phyloP scores from a whole-genome alignment of 2,329 filamentous ascomycete species.

The Colletotrichum lentis region DNA sequence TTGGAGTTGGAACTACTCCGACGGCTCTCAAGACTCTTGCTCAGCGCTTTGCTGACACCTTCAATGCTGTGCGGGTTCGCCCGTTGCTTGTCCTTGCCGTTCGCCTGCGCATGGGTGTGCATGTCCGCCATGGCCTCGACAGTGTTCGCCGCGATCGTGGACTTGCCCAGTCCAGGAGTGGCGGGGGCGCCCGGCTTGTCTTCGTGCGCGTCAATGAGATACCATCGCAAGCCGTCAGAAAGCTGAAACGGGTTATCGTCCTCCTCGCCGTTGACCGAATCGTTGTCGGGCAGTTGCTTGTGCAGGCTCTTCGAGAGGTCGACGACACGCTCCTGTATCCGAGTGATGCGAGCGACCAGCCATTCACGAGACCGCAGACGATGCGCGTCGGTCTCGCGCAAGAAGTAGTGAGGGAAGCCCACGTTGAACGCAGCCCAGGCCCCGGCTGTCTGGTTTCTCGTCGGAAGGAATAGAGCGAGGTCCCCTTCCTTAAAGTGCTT shows the following conservation, averaged over 20 bases:
- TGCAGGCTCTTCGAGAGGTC: constrained; percentile 83
- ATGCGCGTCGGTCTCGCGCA: constrained; percentile 91
- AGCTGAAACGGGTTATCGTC: constrained; percentile 98
- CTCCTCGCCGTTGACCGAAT: constrained; percentile 66
- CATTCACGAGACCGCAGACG: constrained; percentile 86
- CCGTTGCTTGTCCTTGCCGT: constrained; percentile 54
- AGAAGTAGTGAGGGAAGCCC: constrained; percentile 94
- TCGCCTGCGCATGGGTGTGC: constrained; percentile 57
- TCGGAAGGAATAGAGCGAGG: constrained; percentile 91
- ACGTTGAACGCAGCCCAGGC: constrained; percentile 99
- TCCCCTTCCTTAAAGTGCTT: constrained; percentile 96
- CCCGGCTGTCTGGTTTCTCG: constrained; percentile 89
- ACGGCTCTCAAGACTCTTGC: constrained; percentile 88
- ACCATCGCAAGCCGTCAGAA: constrained; percentile 94
- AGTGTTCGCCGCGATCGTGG: constrained; percentile 86
- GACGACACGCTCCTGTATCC: constrained; percentile 91
- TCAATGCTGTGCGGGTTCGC: constrained; percentile 68
- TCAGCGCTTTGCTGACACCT: constrained; percentile 78
- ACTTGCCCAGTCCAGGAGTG: constrained; percentile 91
- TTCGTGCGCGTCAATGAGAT: constrained; percentile 90
- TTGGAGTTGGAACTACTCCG: constrained; percentile 88
- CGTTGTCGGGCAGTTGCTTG: constrained; percentile 53
- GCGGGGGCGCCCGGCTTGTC: constrained; percentile 91
- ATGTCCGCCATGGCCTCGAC: constrained; percentile 85
- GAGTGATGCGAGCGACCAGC: constrained; percentile 93